Evolutionary conservation across 768 basidiomycete species (phyloP).

Genomic region (Pleurotus cornucopiae): DNA sequence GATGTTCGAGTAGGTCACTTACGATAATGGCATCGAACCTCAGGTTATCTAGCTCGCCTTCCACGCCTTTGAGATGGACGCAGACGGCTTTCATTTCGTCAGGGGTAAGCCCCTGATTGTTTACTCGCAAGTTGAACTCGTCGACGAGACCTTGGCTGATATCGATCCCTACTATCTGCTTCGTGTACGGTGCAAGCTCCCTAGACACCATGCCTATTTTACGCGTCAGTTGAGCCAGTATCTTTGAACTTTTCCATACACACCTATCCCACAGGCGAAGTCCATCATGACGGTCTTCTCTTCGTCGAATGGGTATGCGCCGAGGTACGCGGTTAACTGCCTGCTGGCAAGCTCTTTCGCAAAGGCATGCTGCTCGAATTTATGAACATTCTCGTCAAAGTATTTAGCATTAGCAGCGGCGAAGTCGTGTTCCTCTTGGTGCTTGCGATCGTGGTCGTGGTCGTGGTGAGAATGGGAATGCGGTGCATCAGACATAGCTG

Average conservation of each 20-base stretch:
- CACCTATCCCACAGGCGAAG: conserved; percentile 74
- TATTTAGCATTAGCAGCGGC: conserved; percentile 32
- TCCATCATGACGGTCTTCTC: conserved; percentile 60
- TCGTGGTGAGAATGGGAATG: not conserved
- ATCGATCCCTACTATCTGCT: conserved; percentile 68
- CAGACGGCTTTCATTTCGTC: conserved; percentile 69
- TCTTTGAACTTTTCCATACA: too few relatives aligned
- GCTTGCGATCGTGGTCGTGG: conserved; percentile 8
- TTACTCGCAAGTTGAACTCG: conserved; percentile 52
- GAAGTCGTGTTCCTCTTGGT: conserved; percentile 17
- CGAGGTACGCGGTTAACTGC: conserved; percentile 30
- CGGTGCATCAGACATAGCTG: too few relatives aligned
- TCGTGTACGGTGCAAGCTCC: conserved; percentile 55
- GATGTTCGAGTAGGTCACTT: conserved; percentile 20
- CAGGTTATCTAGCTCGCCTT: conserved; percentile 42
- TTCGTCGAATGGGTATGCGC: conserved; percentile 47
- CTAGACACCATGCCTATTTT: conserved; percentile 61
- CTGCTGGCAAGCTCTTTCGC: conserved; percentile 24
- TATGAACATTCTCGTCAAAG: conserved; percentile 24
- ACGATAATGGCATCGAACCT: conserved; percentile 73
- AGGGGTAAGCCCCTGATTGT: conserved; percentile 55
- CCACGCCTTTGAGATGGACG: conserved; percentile 40
- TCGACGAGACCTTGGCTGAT: conserved; percentile 72
- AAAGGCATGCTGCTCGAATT: conserved; percentile 15
- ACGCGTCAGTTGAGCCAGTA: not conserved